Base-by-base conservation (phyloP, 208 protist genomes). In the Trypanosoma caninum region DNA sequence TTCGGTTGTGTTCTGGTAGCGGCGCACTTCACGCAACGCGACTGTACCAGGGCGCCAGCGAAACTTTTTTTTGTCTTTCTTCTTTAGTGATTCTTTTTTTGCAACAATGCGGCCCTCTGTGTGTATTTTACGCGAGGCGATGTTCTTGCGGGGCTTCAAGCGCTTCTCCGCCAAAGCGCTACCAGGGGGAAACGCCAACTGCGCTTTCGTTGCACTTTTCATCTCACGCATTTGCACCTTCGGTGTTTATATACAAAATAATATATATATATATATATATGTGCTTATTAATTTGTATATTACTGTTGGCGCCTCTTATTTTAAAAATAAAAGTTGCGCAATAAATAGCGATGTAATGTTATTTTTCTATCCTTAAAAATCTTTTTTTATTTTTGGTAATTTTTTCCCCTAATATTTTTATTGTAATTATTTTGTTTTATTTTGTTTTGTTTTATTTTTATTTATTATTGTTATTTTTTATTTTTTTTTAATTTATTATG, bases 41-140 rank as follows among this genome's bases (percentile, higher is more conserved):
- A 99, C 98, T 18, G 98, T 99, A 51, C 99, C 99, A 23, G 98
- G 99, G 62, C 97, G 84, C 97, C 97, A 99, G 65, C 98, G 84
- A 68, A 98, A 97, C 22, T 90, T 85, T 66, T 98, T 98, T 89
- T 99, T 98, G 14, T 97, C 63, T 33, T 95, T 94, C 8, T 35
- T 30, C 16, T n/a, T 46, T 6, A 22, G 1, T 11, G 52, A 46
- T 55, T 87, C 79, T 61, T 89, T 83, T 72, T 95, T 91, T 8
- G 80, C 81, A 2, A 69, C 80, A 20, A 80, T 76, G 59, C 78
- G 83, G 53, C 82, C 83, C 54, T 72, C 69, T 65, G 74, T 88
- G 67, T 92, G 78, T 46, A 82, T 70, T 61, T 84, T 84, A 35
- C 89, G 84, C 55, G 78, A 86, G 13, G 76, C 81, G 23, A 90